Evolutionary conservation across 768 basidiomycete species (phyloP).

Genomic region (Lepiota subincarnata): DNA sequence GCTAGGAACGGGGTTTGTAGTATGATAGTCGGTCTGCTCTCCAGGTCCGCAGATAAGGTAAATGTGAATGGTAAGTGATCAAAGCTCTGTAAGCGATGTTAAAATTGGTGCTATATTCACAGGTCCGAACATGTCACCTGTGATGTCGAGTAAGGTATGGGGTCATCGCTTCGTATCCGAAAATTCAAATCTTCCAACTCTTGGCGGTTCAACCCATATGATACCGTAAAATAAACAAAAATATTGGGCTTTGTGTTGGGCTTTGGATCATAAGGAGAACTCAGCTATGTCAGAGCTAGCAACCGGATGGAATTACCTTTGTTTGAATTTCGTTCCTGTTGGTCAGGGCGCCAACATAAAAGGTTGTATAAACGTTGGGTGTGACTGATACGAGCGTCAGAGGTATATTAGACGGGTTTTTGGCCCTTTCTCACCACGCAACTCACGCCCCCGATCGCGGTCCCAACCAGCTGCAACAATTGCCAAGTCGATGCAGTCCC

Average conservation of each 20-base stretch:
- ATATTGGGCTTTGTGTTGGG: conserved; percentile 52
- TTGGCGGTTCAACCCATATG: conserved; percentile 68
- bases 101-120: background rate
- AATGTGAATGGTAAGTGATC: conserved; percentile 51
- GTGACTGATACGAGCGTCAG: conserved; percentile 44
- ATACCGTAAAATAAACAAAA: conserved; percentile 67
- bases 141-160: conserved; percentile 23
- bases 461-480: conserved; percentile 80
- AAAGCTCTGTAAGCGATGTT: conserved; percentile 14
- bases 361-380: conserved; percentile 69
- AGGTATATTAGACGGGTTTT: background rate
- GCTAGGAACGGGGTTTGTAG: conserved; percentile 60
- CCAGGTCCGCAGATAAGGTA: conserved; percentile 42
- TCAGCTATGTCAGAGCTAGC: background rate
- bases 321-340: conserved; percentile 39
- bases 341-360: conserved; percentile 68
- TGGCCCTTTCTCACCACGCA: conserved; percentile 52
- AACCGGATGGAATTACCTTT: conserved; percentile 26
- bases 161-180: conserved; percentile 46
- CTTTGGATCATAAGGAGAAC: conserved; percentile 25
- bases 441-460: conserved; percentile 67
- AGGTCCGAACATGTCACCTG: background rate
- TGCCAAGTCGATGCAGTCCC: conserved; percentile 77
- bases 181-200: conserved; percentile 74
- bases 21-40: conserved; percentile 49